Evolutionary conservation across 352 stramenopile species (phyloP), one percentile per base, ranked within the genome.

Genomic region (Plasmopara halstedii): DNA sequence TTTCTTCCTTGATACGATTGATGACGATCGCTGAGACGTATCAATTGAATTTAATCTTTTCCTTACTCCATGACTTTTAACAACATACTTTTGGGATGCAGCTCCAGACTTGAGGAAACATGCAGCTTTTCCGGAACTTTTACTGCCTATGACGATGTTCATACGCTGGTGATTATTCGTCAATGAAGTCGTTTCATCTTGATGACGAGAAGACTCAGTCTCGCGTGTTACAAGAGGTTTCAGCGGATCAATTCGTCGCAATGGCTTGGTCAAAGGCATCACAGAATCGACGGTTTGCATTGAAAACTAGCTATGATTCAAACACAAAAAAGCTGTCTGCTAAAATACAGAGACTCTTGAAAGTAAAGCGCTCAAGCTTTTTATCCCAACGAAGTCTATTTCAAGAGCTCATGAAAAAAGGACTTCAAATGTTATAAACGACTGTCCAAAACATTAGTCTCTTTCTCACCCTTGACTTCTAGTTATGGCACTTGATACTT

Each of bases 191-290:
- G 6, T 10, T 23, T 53, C 33, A 1, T 21, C 32, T 33, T 55
- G 46, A 32, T 53, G n/a, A n/a, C n/a, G n/a, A n/a, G n/a, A n/a
- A n/a, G 25, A 29, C 25, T 6, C 25, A 29, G 11, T 29, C 3
- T 29, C 25, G 25, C 38, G 47, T 19, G 29, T 27, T 6, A n/a
- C 45, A 10, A 66, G 40, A 22, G 58, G 47, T n/a, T 63, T 43
- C 39, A 67, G 8, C 6, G 54, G 39, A 14, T 48, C 49, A 15
- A 60, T 63, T 31, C 49, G 48, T 45, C 57, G 38, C 11, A 32
- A 46, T 3, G 44, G 19, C 22, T 41, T 56, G 20, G 29, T 49
- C 25, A 43, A 51, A 2, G 20, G 19, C n/a, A 14, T 17, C 21
- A 9, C 37, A 6, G 37, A 11, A 11, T 61, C 52, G 15, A 54